These are phyloP conservation scores for Ogataea chonburiensis DNA, from an alignment of 805 yeast species.

Conservation along the genomic window DNA sequence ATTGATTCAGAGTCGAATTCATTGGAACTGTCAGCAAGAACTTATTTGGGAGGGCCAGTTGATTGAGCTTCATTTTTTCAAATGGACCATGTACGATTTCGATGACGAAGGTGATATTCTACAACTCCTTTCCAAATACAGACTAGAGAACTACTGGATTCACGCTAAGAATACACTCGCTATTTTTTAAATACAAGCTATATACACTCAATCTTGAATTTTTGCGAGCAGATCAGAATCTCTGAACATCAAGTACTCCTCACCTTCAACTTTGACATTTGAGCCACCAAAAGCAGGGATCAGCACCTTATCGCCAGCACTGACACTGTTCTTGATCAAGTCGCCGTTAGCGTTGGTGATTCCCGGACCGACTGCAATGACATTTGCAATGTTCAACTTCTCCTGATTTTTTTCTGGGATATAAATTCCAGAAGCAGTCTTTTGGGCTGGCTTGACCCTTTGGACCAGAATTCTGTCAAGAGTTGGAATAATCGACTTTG, in stretches of 20 bases:
- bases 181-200: constrained; percentile 1
- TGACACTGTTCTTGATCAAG: constrained; percentile 68
- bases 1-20: constrained; percentile 58
- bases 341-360: constrained; percentile 62
- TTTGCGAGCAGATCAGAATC: constrained; percentile 95
- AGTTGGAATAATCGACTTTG: constrained; percentile 85
- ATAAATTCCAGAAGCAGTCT: constrained; percentile 91
- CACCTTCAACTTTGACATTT: constrained; percentile 74
- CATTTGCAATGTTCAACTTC: constrained; percentile 89
- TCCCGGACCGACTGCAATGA: constrained; percentile 95
- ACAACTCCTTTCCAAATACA: constrained; percentile 47
- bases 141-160: constrained; percentile 60
- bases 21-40: constrained; percentile 55
- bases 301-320: constrained; percentile 90
- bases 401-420: constrained; percentile 96
- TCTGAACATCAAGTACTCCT: constrained; percentile 63
- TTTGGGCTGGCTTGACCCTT: constrained; percentile 85
- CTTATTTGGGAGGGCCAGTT: constrained; percentile 74
- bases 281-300: constrained; percentile 95
- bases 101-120: constrained; percentile 50
- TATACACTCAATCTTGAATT: constrained; percentile 52
- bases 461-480: constrained; percentile 97
- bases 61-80: constrained; percentile 50
- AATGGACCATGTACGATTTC: constrained; percentile 67
- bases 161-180: constrained; percentile 29